Percentiles rank a stretch among this genome's conserved stretches.
Evolutionary conservation across 1,139 yeast species (phyloP).

Genomic region (Zygosaccharomyces pseudobailii): DNA sequence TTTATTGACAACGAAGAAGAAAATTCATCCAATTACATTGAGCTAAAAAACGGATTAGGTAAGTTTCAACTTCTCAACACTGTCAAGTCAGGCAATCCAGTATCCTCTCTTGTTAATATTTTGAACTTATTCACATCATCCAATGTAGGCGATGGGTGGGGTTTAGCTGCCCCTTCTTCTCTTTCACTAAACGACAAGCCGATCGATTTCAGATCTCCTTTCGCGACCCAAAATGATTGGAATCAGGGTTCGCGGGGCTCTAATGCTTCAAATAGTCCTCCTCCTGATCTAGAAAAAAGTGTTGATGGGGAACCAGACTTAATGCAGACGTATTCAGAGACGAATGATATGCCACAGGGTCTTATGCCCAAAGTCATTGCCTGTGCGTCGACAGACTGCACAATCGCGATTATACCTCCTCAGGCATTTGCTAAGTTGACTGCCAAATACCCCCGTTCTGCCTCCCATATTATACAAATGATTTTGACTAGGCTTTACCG

Average conservation of each 20-base stretch:
- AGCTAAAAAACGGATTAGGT: constrained; percentile 41
- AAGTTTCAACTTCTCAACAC: constrained; percentile 75
- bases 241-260: background rate
- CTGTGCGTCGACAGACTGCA: constrained; percentile 49
- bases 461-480: constrained; percentile 92
- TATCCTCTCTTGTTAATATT: constrained; percentile 77
- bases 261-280: background rate
- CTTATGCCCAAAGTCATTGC: constrained; percentile 37
- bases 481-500: constrained; percentile 80
- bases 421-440: constrained; percentile 74
- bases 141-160: constrained; percentile 6
- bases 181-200: background rate
- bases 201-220: background rate
- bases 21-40: constrained; percentile 31
- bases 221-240: background rate
- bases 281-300: background rate
- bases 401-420: constrained; percentile 88
- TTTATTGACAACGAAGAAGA: constrained; percentile 2
- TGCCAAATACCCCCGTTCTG: constrained; percentile 75
- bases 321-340: constrained; percentile 5
- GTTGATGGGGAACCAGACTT: background rate
- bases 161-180: constrained; percentile 1
- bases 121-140: constrained; percentile 56
- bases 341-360: constrained; percentile 5
- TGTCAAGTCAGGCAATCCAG: constrained; percentile 78